A percentile compares a stretch with the other conserved stretches of the same genome.
These are phyloP conservation scores for Aspergillus carlsbadensis DNA, from an alignment of 495 filamentous ascomycete species.

Conservation along the genomic window DNA sequence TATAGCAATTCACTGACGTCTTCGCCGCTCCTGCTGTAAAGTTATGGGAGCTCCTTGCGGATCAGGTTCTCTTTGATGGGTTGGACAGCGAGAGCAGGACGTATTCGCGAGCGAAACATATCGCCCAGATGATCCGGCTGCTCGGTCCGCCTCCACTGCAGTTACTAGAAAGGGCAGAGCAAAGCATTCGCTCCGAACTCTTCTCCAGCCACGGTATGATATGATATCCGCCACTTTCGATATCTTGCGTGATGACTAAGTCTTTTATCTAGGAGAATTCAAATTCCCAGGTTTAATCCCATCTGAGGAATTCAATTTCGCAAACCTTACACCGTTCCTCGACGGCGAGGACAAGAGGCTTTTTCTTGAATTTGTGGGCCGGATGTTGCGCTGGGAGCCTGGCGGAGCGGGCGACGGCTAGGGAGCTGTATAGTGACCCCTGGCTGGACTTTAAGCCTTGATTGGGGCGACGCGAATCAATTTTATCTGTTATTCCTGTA, in stretches of 20 bases:
- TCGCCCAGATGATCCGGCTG: conserved; percentile 39
- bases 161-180: conserved; percentile 23
- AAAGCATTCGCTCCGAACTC: conserved; percentile 15
- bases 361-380: conserved; percentile 30
- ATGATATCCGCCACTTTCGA: not conserved
- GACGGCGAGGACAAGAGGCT: conserved; percentile 28
- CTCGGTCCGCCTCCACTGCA: conserved; percentile 33
- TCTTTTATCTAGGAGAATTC: conserved; percentile 20
- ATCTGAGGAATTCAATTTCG: conserved; percentile 19
- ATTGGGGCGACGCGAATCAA: not conserved
- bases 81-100: conserved; percentile 16
- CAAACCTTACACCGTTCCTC: conserved; percentile 20
- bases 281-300: conserved; percentile 18
- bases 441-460: conserved; percentile 13
- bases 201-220: conserved; percentile 22
- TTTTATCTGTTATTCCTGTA: not conserved
- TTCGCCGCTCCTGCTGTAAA: conserved; percentile 15
- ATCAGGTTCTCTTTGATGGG: conserved; percentile 26
- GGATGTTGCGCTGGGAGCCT: conserved; percentile 35
- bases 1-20: not conserved
- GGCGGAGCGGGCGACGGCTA: conserved; percentile 29
- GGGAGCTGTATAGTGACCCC: conserved; percentile 27
- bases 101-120: conserved; percentile 28
- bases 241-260: conserved; percentile 5
- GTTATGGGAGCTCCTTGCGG: conserved; percentile 35